These are phyloP conservation scores for Aphanocladium album DNA, from an alignment of 2,329 filamentous ascomycete species.

Conservation along the genomic window DNA sequence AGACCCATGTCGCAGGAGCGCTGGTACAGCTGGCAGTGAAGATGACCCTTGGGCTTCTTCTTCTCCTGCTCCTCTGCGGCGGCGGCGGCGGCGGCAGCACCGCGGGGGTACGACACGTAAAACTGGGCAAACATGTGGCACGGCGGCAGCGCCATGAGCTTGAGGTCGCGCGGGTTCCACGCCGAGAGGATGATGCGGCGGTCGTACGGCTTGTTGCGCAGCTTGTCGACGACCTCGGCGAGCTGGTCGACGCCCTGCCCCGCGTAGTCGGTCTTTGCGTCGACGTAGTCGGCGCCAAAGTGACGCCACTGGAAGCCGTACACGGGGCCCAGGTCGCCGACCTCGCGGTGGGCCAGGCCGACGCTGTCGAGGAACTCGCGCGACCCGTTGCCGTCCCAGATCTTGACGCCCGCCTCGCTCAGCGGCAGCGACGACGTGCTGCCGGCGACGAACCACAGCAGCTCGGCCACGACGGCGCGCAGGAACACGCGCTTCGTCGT, in stretches of 20 bases:
- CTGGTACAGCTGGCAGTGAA: constrained; percentile 91
- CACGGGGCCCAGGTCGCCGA: constrained; percentile 88
- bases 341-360: constrained; percentile 73
- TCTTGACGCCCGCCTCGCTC: constrained; percentile 77
- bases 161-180: constrained; percentile 87
- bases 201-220: constrained; percentile 80
- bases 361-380: constrained; percentile 84
- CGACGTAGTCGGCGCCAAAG: constrained; percentile 86
- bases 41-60: constrained; percentile 54
- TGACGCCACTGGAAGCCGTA: constrained; percentile 99
- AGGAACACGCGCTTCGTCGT: constrained; percentile 97
- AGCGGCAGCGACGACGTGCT: constrained; percentile 75
- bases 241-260: constrained; percentile 92
- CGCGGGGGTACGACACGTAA: constrained; percentile 70
- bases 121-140: constrained; percentile 99
- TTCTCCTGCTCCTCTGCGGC: constrained; percentile 23
- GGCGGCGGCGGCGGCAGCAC: constrained; percentile 12
- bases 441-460: constrained; percentile 92
- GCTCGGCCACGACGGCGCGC: constrained; percentile 82
- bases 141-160: constrained; percentile 85
- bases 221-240: constrained; percentile 80
- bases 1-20: constrained; percentile 95
- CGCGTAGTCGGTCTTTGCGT: constrained; percentile 73
- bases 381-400: constrained; percentile 97
- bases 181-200: constrained; percentile 84